Evolutionary conservation across 2,329 filamentous ascomycete species (phyloP).

Genomic region (Myriangium duriaei): DNA sequence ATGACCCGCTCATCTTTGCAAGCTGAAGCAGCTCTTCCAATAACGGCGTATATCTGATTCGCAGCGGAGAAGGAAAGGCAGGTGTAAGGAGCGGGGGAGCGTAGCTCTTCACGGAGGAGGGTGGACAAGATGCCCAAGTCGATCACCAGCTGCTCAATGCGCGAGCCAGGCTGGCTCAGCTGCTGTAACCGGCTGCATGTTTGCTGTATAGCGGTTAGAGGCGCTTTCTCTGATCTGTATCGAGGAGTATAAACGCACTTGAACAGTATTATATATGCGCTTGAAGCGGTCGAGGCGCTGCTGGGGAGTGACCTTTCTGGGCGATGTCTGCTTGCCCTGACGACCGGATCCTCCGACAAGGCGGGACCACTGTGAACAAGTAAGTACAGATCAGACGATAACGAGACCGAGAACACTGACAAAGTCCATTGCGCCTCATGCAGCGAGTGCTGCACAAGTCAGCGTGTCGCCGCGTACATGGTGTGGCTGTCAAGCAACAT

Average conservation of each 20-base stretch:
- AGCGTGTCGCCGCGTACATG: too few species aligned
- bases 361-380: slow-evolving; percentile 41
- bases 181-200: slow-evolving; percentile 47
- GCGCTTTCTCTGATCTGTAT: background rate
- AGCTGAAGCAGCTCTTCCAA: slow-evolving; percentile 77
- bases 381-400: background rate
- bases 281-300: slow-evolving; percentile 51
- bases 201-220: slow-evolving; percentile 30
- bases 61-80: slow-evolving; percentile 79
- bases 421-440: slow-evolving; percentile 13
- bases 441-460: background rate
- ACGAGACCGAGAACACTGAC: slow-evolving; percentile 2
- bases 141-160: slow-evolving; percentile 37
- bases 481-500: too few species aligned
- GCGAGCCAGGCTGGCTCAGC: slow-evolving; percentile 38
- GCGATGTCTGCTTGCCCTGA: slow-evolving; percentile 34
- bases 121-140: slow-evolving; percentile 45
- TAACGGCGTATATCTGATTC: slow-evolving; percentile 78
- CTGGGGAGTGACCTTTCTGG: slow-evolving; percentile 39
- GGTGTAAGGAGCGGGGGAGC: slow-evolving; percentile 76
- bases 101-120: slow-evolving; percentile 79
- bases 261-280: slow-evolving; percentile 46
- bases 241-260: slow-evolving; percentile 28
- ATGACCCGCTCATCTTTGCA: slow-evolving; percentile 79
- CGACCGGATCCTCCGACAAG: slow-evolving; percentile 45